Evolutionary conservation across 129 eudicot species (phyloP), one percentile per base, ranked within the genome.

Genomic region (Lactuca sativa): DNA sequence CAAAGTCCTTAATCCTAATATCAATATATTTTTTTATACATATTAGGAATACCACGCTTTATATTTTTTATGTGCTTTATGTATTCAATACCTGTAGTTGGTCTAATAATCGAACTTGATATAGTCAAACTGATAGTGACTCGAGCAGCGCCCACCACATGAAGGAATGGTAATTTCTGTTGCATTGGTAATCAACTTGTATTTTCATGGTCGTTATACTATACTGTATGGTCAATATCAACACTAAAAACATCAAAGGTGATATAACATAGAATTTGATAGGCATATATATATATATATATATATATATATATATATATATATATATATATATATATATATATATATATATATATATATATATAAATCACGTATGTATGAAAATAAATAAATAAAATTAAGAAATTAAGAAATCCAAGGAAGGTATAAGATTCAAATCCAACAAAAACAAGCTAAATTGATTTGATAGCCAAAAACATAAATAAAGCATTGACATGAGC

Each of bases 171-270:
- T 53, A 53, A 53, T 2, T 15, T 53, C 3, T 17, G 15, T 0
- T 11, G 3, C 52, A 47, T 4, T 47, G n/a, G 10, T 5, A 7
- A 7, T 40, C 44, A 6, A 40, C 44, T 11, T 16, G 13, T 60
- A 60, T 60, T 13, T 36, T 40, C 65, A 30, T 38, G 31, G 67
- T 38, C 51, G 51, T 62, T 44, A 37, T 37, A 62, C 52, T 38
- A 37, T 4, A 38, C 7, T 62, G 67, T 62, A 62, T 62, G 67
- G 67, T 62, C 67, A 62, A 2, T 16, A 14, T 62, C 67, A 62
- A 38, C 5, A 36, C n/a, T 62, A 62, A 38, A 62, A 38, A 37
- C 49, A 61, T 61, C 52, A n/a, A 36, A 7, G 51, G 17, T 62
- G 67, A 62, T 38, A 62, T 38, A 37, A n/a, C 67, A 34, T 62